phyloP scores from a whole-genome alignment of 768 basidiomycete species.

The Hypholoma fasciculare region DNA sequence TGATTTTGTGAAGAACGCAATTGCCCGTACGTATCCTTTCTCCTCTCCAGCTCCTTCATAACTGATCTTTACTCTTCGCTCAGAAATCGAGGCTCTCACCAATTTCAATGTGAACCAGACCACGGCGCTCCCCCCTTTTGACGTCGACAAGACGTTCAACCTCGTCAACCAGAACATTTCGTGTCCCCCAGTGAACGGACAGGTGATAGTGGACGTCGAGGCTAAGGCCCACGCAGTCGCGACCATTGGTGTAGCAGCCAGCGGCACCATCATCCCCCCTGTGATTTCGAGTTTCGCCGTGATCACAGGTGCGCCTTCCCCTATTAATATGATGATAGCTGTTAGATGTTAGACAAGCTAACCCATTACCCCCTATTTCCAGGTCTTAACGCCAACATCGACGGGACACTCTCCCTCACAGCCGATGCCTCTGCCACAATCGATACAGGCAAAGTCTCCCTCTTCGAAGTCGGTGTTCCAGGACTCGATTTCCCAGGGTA shows the following conservation, averaged over 20 bases:
- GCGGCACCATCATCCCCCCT: constrained; percentile 47
- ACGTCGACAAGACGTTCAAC: constrained; percentile 29
- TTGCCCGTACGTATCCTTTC: constrained; percentile 22
- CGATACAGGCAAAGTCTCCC: constrained; percentile 40
- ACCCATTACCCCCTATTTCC: constrained; percentile 1
- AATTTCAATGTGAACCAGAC: constrained; percentile 31
- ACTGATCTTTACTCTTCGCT: constrained; percentile 10
- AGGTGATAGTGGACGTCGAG: constrained; percentile 27
- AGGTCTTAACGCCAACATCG: constrained; percentile 38
- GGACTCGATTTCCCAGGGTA: constrained; percentile 53
- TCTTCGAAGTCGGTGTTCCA: constrained; percentile 44
- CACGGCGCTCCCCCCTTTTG: constrained; percentile 28
- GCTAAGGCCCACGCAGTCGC: constrained; percentile 33
- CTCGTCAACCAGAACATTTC: constrained; percentile 28
- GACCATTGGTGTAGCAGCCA: constrained; percentile 38
- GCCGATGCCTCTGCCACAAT: constrained; percentile 39
- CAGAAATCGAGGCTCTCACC: constrained; percentile 24
- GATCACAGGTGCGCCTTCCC: constrained; percentile 28
- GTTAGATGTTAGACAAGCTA: neutral
- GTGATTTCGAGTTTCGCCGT: constrained; percentile 34
- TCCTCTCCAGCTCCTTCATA: neutral
- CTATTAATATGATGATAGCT: neutral
- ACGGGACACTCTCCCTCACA: constrained; percentile 35
- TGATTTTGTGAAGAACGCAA: constrained; percentile 27
- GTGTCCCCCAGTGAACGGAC: constrained; percentile 24